phyloP scores from a whole-genome alignment of 1,284 basidiomycete species.

The Porogramme epimiltina region DNA sequence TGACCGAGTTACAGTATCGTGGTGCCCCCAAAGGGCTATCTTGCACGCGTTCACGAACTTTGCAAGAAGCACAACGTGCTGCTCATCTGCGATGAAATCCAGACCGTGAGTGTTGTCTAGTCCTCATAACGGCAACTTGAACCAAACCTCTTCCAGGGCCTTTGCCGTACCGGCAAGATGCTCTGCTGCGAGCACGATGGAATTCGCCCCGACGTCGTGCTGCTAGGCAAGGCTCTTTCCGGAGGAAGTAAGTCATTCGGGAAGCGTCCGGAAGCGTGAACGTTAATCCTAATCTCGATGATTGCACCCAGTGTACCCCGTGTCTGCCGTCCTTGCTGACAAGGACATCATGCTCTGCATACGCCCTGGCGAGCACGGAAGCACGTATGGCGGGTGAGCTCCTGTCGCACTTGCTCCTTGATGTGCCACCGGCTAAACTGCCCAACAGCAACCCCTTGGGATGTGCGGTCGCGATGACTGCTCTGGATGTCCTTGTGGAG shows the following conservation, averaged over 20 bases:
- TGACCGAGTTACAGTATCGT: slow-evolving; percentile 63
- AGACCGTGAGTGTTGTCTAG: slow-evolving; percentile 62
- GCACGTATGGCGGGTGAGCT: slow-evolving; percentile 87
- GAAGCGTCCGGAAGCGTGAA: background rate
- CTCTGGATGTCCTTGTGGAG: slow-evolving; percentile 85
- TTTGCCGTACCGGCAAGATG: slow-evolving; percentile 86
- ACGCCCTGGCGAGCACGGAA: slow-evolving; percentile 97
- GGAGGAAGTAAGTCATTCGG: slow-evolving; percentile 70
- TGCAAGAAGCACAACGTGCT: slow-evolving; percentile 96
- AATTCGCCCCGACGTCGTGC: slow-evolving; percentile 90
- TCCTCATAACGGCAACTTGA: background rate
- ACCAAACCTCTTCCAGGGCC: slow-evolving; percentile 50
- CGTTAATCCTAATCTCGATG: background rate
- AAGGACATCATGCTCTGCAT: slow-evolving; percentile 94
- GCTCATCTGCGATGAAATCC: slow-evolving; percentile 97
- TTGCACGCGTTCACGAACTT: slow-evolving; percentile 74
- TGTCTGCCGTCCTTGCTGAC: slow-evolving; percentile 92
- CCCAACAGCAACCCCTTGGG: slow-evolving; percentile 86
- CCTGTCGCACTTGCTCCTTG: background rate
- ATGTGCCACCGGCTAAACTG: background rate
- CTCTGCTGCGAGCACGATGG: slow-evolving; percentile 88
- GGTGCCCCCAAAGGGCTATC: slow-evolving; percentile 90
- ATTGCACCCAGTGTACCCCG: slow-evolving; percentile 79
- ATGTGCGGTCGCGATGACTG: slow-evolving; percentile 92
- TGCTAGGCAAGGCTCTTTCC: slow-evolving; percentile 95